A percentile compares a stretch with the other conserved stretches of the same genome.
Conservation (phyloP, 2,329 filamentous ascomycete species). For the Westerdykella ornata region DNA sequence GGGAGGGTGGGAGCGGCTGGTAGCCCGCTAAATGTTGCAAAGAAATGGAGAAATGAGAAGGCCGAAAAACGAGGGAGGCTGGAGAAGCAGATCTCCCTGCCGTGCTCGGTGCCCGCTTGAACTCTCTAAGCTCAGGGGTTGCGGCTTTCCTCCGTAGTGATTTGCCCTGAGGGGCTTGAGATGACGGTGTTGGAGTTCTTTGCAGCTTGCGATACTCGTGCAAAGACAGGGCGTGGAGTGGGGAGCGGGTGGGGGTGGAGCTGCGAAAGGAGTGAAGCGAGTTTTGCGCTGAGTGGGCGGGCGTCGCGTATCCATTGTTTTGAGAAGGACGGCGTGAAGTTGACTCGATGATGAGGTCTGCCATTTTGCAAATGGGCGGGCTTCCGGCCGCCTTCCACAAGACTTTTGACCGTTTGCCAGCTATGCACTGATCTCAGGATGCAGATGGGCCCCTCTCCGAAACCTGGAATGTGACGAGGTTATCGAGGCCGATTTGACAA, state of each 20-base stretch:
- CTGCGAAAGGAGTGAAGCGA: conserved; percentile 21
- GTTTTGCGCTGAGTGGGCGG: conserved; percentile 33
- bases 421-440: background rate
- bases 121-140: conserved; percentile 25
- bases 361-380: conserved; percentile 14
- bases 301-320: conserved; percentile 15
- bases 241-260: conserved; percentile 28
- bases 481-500: background rate
- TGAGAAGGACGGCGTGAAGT: conserved; percentile 18
- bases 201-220: conserved; percentile 39
- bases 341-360: conserved; percentile 12
- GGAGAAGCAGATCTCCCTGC: conserved; percentile 7
- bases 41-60: conserved; percentile 26
- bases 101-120: conserved; percentile 24
- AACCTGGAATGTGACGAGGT: background rate
- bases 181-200: conserved; percentile 25
- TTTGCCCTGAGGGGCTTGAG: conserved; percentile 25
- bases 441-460: background rate
- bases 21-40: conserved; percentile 21
- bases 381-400: background rate
- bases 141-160: conserved; percentile 35
- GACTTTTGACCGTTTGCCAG: background rate
- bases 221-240: conserved; percentile 32
- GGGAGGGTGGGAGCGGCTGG: conserved; percentile 14
- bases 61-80: conserved; percentile 13